phyloP scores from a whole-genome alignment of 352 stramenopile species.

The Elongisporangium senticosum region DNA sequence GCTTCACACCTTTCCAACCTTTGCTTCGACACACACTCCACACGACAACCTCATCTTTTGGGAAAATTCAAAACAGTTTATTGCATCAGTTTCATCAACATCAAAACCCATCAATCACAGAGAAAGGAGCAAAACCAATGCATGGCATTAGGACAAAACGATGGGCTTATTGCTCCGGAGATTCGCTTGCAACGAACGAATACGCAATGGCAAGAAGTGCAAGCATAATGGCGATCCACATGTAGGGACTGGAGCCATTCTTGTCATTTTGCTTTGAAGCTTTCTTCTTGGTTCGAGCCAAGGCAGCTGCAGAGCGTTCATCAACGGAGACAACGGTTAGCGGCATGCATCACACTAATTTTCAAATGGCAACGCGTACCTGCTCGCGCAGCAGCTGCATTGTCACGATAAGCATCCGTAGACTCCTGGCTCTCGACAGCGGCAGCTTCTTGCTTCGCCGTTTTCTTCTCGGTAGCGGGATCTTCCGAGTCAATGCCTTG shows the following conservation, averaged over 20 bases:
- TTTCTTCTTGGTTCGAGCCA: constrained; percentile 71
- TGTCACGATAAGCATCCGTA: constrained; percentile 35
- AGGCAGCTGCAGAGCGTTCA: constrained; percentile 33
- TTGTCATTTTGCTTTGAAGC: constrained; percentile 29
- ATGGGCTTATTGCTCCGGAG: too few relatives aligned
- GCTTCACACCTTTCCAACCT: too few relatives aligned
- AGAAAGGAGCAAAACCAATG: too few relatives aligned
- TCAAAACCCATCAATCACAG: too few relatives aligned
- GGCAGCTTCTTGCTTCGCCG: constrained; percentile 13
- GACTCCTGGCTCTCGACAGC: constrained; percentile 2
- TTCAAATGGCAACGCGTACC: constrained; percentile 18
- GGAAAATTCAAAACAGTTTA: too few relatives aligned
- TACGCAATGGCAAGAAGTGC: constrained; percentile 25
- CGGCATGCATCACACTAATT: not conserved
- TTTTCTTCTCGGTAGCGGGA: constrained; percentile 16
- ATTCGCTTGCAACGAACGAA: constrained; percentile 1
- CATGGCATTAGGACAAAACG: too few relatives aligned
- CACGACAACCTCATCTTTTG: too few relatives aligned
- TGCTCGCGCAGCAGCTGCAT: constrained; percentile 42
- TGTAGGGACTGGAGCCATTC: constrained; percentile 18
- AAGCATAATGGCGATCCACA: constrained; percentile 36
- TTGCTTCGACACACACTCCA: too few relatives aligned
- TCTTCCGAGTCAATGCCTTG: constrained; percentile 57
- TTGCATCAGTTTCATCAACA: too few relatives aligned
- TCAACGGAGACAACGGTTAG: constrained; percentile 1